A percentile compares a stretch with the other conserved stretches of the same genome.
phyloP scores from a whole-genome alignment of 2,329 filamentous ascomycete species.

The Colletotrichum lini region DNA sequence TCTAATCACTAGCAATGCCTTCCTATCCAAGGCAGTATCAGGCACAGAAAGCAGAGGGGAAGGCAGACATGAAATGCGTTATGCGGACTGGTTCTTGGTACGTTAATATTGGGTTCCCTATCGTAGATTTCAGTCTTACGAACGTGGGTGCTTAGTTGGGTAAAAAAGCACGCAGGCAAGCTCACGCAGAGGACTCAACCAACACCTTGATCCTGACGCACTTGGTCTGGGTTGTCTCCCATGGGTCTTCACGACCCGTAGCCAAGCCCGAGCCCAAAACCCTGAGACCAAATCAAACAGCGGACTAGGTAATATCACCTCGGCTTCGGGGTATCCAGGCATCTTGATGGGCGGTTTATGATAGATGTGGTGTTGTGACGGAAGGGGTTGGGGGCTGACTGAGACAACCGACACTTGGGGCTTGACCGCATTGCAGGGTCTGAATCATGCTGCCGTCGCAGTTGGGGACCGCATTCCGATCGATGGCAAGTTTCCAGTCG shows the following conservation, averaged over 20 bases:
- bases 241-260: neutral
- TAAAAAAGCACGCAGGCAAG: neutral
- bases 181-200: neutral
- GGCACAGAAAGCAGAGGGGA: slow-evolving; percentile 13
- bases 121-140: no score
- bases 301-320: neutral
- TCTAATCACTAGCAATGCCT: slow-evolving; percentile 26
- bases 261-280: neutral
- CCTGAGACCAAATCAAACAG: slow-evolving; percentile 23
- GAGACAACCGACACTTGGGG: slow-evolving; percentile 31
- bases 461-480: slow-evolving; percentile 28
- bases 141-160: no score
- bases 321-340: slow-evolving; percentile 11
- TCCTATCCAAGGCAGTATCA: neutral
- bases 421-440: slow-evolving; percentile 32
- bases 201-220: neutral
- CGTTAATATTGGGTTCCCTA: neutral
- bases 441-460: slow-evolving; percentile 14
- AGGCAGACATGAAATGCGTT: neutral
- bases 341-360: slow-evolving; percentile 12
- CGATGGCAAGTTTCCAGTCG: slow-evolving; percentile 23
- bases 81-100: neutral
- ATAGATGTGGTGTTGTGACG: slow-evolving; percentile 18
- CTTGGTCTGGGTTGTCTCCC: neutral
- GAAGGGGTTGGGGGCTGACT: slow-evolving; percentile 31